Evolutionary conservation across 2,329 filamentous ascomycete species (phyloP), one percentile per base, ranked within the genome.

Genomic region (Penicillium corylophilum): DNA sequence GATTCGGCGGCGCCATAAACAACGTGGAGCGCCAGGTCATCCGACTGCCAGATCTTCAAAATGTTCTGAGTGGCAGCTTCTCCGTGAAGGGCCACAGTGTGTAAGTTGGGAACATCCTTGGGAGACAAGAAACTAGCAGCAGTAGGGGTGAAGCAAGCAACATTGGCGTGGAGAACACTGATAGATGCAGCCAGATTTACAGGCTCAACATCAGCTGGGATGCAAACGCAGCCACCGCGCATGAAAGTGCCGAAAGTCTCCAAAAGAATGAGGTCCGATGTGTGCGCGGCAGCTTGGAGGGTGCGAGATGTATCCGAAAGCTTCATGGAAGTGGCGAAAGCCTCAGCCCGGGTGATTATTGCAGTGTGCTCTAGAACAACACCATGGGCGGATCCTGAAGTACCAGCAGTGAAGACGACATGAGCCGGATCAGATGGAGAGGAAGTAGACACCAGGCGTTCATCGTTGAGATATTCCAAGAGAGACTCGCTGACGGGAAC

Each of bases 131-230:
- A 50, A 6, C 41, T 56, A 1, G 61, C 65, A 0, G 59, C 31
- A 3, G 62, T 71, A 47, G 65, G 69, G 50, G 59, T 76, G 63
- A 64, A 69, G 61, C 59, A 77, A 50, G 55, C 61, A 59, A 44
- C 63, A 61, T 59, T 67, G 56, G 61, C 64, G 16, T 64, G 59
- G 28, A 50, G 74, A 38, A 15, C 72, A 51, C 51, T 73, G 54
- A 86, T 74, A 0, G 80, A 74, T 0, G 79, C 75, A 0, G 82
- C 82, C 62, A 86, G 75, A 58, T 80, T 78, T 1, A 71, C 74
- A 70, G 74, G 77, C 12, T 79, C 74, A 38, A 71, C 57, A 57
- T 75, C 62, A 44, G 71, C 70, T 0, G 77, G 76, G 2, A 80
- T 74, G 48, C 77, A 79, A 13, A 80, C 59, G 33, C 73, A 76